Base-by-base conservation (phyloP, 164 flowering plant species). In the Vitis vinifera region DNA sequence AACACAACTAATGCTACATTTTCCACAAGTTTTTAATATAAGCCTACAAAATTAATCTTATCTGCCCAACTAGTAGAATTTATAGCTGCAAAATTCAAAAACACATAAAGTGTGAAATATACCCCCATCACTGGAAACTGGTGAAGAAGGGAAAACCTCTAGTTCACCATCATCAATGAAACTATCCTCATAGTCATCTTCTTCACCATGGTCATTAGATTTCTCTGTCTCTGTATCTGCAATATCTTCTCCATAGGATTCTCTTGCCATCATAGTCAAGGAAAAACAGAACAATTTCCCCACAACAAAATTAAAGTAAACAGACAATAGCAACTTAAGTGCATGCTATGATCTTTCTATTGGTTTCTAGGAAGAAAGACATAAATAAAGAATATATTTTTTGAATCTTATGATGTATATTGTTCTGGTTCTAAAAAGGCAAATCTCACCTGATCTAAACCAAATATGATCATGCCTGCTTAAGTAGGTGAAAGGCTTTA, bases 191-290 rank as follows among this genome's bases (percentile, higher is more conserved):
- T 80, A 80, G 14, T 65, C 66, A 52, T 78, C 78, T 57, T 82
- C 80, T 15, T 76, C 82, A 19, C 68, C 69, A 30, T 51, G 2
- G n/a, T 10, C 66, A 50, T n/a, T 44, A 11, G 79, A 80, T 49
- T 63, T 53, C 63, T 79, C 80, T 37, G 69, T 72, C 13, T 80
- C 84, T n/a, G 80, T 71, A 14, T 78, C 68, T 1, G 59, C 86
- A 67, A 82, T 76, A 59, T 83, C 86, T 73, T 78, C 84, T 51
- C 86, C 86, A 72, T 62, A 73, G n/a, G 81, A 70, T 58, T 83
- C 84, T 72, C 86, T 80, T 10, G 11, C 11, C 48, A 57, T 52
- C 23, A 58, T 19, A 13, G 71, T 72, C 12, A 75, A 77, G 68
- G 72, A 67, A 65, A 59, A 37, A 16, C 23, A 19, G 47, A 17